Evolutionary conservation across 2,329 filamentous ascomycete species (phyloP).

Genomic region (Penicillium decumbens): DNA sequence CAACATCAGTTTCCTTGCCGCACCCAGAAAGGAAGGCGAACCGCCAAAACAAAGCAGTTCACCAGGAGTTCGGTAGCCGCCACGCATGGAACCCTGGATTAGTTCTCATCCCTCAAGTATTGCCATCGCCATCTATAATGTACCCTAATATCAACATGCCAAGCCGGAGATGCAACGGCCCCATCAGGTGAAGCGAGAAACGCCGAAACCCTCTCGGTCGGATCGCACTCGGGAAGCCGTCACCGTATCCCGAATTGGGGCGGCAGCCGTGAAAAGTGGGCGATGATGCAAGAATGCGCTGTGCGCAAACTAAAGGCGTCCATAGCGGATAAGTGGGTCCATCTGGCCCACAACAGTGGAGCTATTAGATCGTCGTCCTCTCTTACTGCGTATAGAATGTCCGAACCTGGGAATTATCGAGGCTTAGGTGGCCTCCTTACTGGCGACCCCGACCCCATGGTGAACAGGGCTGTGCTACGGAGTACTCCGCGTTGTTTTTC

Average conservation of each 20-base stretch:
- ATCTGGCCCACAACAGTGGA: neutral
- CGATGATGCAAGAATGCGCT: slow-evolving; percentile 18
- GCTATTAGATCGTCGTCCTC: neutral
- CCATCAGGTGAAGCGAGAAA: neutral
- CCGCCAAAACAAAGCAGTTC: neutral
- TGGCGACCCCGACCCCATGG: neutral
- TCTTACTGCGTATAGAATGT: neutral
- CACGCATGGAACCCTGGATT: neutral
- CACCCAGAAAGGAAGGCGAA: neutral
- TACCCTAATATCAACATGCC: neutral
- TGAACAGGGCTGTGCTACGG: neutral
- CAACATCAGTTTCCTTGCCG: neutral
- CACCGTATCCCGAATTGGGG: slow-evolving; percentile 8
- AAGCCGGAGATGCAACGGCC: neutral
- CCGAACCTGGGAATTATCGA: neutral
- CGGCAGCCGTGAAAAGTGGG: neutral
- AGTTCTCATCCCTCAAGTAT: neutral
- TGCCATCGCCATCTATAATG: too few relatives aligned
- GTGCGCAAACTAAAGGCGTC: slow-evolving; percentile 10
- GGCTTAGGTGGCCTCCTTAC: neutral
- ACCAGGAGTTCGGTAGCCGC: neutral
- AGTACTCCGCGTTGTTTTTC: neutral
- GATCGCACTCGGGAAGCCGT: slow-evolving; percentile 10
- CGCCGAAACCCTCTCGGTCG: neutral
- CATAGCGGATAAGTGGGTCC: slow-evolving; percentile 12